These are phyloP conservation scores for Penicillium janthinellum DNA, from an alignment of 2,329 filamentous ascomycete genomes.

Conservation along the genomic window DNA sequence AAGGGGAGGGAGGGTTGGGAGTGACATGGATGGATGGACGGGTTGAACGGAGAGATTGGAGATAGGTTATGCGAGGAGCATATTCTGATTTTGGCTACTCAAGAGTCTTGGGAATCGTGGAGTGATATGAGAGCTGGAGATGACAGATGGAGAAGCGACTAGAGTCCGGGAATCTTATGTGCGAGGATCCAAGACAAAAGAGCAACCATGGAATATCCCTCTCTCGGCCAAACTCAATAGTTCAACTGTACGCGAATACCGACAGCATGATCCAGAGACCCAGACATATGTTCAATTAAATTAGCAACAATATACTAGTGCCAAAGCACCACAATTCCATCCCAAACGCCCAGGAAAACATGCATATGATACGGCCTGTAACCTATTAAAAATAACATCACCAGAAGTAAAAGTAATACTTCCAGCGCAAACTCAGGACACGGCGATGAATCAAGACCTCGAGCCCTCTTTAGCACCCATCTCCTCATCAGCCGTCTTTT, in stretches of 20 bases:
- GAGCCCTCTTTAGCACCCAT: slow-evolving; percentile 22
- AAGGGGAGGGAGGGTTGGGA: too few relatives aligned
- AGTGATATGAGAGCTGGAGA: too few relatives aligned
- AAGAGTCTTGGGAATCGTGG: too few relatives aligned
- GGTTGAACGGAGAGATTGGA: too few relatives aligned
- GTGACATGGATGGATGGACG: too few relatives aligned
- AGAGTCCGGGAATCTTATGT: too few relatives aligned
- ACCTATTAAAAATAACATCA: not conserved
- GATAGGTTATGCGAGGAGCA: too few relatives aligned
- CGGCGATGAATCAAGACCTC: not conserved
- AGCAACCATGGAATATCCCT: not conserved
- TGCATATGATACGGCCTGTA: slow-evolving; percentile 2
- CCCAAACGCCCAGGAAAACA: not conserved
- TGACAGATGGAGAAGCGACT: too few relatives aligned
- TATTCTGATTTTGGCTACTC: too few relatives aligned
- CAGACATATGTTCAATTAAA: slow-evolving; percentile 1
- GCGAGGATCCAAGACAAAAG: too few relatives aligned
- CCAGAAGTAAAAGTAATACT: not conserved
- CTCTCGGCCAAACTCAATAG: not conserved
- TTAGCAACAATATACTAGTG: not conserved
- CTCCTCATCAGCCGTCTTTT: slow-evolving; percentile 37
- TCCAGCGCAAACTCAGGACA: not conserved
- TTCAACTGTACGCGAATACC: not conserved
- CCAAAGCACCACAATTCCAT: not conserved
- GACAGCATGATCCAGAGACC: not conserved